Percentiles rank a stretch among this genome's conserved stretches.
Conservation (phyloP, 1,139 yeast species). For the Yamadazyma jaroonii region DNA sequence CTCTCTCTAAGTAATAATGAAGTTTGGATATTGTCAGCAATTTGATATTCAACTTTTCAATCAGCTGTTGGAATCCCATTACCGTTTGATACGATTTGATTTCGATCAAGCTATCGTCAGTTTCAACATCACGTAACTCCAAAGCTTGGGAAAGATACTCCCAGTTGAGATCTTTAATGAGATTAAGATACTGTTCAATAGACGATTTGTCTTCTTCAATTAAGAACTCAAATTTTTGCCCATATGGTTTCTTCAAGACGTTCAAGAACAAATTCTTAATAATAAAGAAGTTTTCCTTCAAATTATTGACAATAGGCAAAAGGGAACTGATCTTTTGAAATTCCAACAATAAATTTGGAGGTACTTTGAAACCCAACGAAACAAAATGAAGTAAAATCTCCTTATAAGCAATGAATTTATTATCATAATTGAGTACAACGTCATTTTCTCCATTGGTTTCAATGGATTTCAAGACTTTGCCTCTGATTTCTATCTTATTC, state of each 20-base stretch:
- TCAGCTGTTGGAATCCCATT: slow-evolving; percentile 35
- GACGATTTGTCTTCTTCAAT: slow-evolving; percentile 35
- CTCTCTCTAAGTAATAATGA: slow-evolving; percentile 17
- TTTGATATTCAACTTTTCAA: slow-evolving; percentile 26
- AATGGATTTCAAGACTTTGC: slow-evolving; percentile 12
- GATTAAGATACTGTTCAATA: slow-evolving; percentile 23
- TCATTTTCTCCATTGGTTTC: slow-evolving; percentile 11
- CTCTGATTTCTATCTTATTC: slow-evolving; percentile 12
- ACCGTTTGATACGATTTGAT: slow-evolving; percentile 38
- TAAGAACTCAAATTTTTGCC: slow-evolving; percentile 42
- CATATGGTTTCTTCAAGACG: slow-evolving; percentile 20
- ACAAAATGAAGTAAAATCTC: slow-evolving; percentile 55
- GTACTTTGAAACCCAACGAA: slow-evolving; percentile 57
- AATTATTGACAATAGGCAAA: slow-evolving; percentile 56
- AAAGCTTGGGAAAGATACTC: slow-evolving; percentile 48
- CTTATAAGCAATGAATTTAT: slow-evolving; percentile 39
- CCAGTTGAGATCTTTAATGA: slow-evolving; percentile 51
- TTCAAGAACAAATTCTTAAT: slow-evolving; percentile 26
- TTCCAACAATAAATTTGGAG: slow-evolving; percentile 33
- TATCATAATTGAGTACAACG: slow-evolving; percentile 51
- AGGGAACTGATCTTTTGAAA: slow-evolving; percentile 46
- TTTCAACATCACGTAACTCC: slow-evolving; percentile 29
- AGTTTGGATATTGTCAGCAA: slow-evolving; percentile 29
- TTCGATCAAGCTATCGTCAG: slow-evolving; percentile 30
- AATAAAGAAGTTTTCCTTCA: slow-evolving; percentile 42